Evolutionary conservation across 164 flowering plant genomes (phyloP), one percentile per base, ranked within the genome.

Genomic region (Liriodendron chinense): DNA sequence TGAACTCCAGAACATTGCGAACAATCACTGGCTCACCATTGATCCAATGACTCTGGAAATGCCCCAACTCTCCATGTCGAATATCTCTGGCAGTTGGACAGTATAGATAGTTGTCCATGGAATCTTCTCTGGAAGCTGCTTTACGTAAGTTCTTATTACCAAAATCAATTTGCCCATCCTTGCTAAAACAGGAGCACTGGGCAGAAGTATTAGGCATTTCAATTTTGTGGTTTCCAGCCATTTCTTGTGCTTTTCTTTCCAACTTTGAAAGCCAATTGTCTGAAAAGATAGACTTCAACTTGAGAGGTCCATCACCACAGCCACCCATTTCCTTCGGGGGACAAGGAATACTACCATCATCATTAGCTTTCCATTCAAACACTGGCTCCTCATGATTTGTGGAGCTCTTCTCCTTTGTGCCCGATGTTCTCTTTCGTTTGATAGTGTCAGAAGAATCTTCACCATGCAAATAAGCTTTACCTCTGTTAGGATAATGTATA

Each of bases 11-110:
- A 74, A 89, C 92, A 82, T 87, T 80, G 6, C 89, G 84, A 9
- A 94, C 98, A 75, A 94, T 81, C 18, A 94, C 91, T 4, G 98
- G 98, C 84, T 94, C 91, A 50, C 90, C 98, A 78, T 80, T 87
- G 53, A 64, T 72, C 97, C 98, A 94, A 75, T 94, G 98, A 74
- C 70, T 70, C 78, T 91, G 98, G 67, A 94, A 94, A 85, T 94
- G 98, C 25, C 82, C 79, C 69, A 92, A 70, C 48, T 87, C 91
- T 23, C 70, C 85, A 34, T 72, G 80, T 65, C 83, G 78, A 61
- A 89, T 75, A 25, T 85, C 87, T 65, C n/a, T 78, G 24, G 90
- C 95, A 48, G 18, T 78, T 21, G 98, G 96, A 77, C 83, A 88
- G 76, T 81, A 93, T 72, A 95, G 74, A 83, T 76, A 86, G 70